Conservation (phyloP, 345 rosid genomes). For the Odontarrhena argentea region DNA sequence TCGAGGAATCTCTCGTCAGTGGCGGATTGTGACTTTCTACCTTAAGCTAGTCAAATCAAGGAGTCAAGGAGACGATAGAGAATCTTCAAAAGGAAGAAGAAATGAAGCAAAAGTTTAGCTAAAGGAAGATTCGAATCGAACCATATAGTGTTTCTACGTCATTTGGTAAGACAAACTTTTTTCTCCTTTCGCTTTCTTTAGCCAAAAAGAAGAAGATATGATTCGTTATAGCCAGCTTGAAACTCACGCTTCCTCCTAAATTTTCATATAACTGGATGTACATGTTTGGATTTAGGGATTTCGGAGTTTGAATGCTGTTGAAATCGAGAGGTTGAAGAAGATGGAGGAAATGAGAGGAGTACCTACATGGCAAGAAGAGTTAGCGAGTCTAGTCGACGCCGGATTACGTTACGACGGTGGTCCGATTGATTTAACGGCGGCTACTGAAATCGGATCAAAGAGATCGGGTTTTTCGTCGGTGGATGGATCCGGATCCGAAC, state of each 20-base stretch:
- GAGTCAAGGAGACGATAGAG: conserved; percentile 20
- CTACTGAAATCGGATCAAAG: neutral
- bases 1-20: conserved; percentile 24
- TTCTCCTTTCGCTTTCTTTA: conserved; percentile 22
- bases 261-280: conserved; percentile 21
- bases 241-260: conserved; percentile 45
- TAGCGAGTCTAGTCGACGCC: conserved; percentile 61
- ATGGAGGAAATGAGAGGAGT: conserved; percentile 65
- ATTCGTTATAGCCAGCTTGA: conserved; percentile 55
- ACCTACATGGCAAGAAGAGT: conserved; percentile 76
- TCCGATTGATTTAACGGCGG: conserved; percentile 34
- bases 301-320: conserved; percentile 19
- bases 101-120: conserved; percentile 8
- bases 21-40: conserved; percentile 26
- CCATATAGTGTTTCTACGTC: conserved; percentile 37
- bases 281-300: conserved; percentile 13
- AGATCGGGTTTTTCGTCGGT: conserved; percentile 35
- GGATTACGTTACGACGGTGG: conserved; percentile 51
- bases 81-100: conserved; percentile 17
- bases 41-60: conserved; percentile 41
- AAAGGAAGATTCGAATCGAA: conserved; percentile 31
- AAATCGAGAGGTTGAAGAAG: conserved; percentile 27
- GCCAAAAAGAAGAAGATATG: conserved; percentile 36
- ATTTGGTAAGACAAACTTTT: conserved; percentile 40
- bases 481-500: conserved; percentile 30